These are phyloP conservation scores for Fusarium devonianum DNA, from an alignment of 2,329 filamentous ascomycete species.

Conservation along the genomic window DNA sequence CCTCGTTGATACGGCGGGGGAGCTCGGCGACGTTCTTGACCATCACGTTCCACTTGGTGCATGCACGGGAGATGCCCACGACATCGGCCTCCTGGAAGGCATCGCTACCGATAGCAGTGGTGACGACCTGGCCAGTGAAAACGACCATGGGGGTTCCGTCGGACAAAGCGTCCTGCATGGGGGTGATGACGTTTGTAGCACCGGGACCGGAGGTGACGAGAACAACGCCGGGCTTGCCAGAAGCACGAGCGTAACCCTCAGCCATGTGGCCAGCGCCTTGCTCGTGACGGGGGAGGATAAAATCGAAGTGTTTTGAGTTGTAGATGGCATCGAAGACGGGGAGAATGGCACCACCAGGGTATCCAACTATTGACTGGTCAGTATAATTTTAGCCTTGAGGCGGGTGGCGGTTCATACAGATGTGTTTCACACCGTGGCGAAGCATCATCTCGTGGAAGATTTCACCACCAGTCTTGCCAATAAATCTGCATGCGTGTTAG, in stretches of 20 bases:
- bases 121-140: constrained; percentile 92
- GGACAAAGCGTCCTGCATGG: constrained; percentile 93
- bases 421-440: constrained; percentile 86
- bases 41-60: constrained; percentile 99
- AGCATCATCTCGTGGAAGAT: constrained; percentile 99
- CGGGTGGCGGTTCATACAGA: constrained; percentile 72
- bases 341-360: constrained; percentile 94
- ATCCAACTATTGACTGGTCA: constrained; percentile 67
- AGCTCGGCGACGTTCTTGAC: constrained; percentile 94
- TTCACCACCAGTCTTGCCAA: constrained; percentile 93
- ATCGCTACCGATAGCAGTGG: constrained; percentile 89
- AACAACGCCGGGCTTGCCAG: constrained; percentile 92
- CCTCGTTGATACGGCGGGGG: constrained; percentile 93
- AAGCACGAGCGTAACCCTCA: constrained; percentile 92
- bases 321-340: constrained; percentile 99
- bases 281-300: constrained; percentile 93
- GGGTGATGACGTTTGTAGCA: constrained; percentile 95
- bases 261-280: constrained; percentile 99
- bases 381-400: constrained; percentile 24
- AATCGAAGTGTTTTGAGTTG: constrained; percentile 96
- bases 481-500: constrained; percentile 65
- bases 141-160: constrained; percentile 97
- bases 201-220: constrained; percentile 96
- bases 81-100: constrained; percentile 98
- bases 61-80: constrained; percentile 89